These are phyloP conservation scores for Acer campestre DNA, from an alignment of 345 rosid species.

Conservation along the genomic window DNA sequence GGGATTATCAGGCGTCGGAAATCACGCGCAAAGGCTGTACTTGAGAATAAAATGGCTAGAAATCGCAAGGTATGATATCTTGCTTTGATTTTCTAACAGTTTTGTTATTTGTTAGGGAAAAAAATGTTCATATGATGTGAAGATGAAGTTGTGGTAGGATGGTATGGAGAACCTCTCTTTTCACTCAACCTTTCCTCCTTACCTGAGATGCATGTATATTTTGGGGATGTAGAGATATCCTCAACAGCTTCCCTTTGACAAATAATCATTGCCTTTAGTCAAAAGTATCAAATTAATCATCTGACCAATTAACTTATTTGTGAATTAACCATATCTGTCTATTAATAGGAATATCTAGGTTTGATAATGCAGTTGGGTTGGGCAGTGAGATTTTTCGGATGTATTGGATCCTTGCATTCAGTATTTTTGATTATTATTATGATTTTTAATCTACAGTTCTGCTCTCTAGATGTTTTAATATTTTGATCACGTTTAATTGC, in stretches of 20 bases:
- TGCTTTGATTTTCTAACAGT: slow-evolving; percentile 3
- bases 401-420: not conserved
- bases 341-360: not conserved
- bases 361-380: not conserved
- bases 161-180: not conserved
- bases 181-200: not conserved
- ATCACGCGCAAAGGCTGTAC: slow-evolving; percentile 85
- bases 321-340: not conserved
- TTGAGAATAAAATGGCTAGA: slow-evolving; percentile 51
- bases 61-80: slow-evolving; percentile 64
- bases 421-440: not conserved
- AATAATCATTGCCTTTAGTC: not conserved
- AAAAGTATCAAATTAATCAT: not conserved
- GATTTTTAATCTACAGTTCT: not conserved
- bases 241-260: not conserved
- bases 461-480: not conserved
- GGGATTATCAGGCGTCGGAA: slow-evolving; percentile 89
- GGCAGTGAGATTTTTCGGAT: not conserved
- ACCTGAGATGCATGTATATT: not conserved
- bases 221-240: not conserved
- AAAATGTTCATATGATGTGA: not conserved
- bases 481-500: not conserved
- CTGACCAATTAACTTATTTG: not conserved
- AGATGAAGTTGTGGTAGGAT: not conserved
- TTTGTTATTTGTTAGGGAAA: not conserved